Percentiles rank a stretch among this genome's conserved stretches.
Evolutionary conservation across 2,329 filamentous ascomycete genomes (phyloP).

Genomic region (Phialophora expanda): DNA sequence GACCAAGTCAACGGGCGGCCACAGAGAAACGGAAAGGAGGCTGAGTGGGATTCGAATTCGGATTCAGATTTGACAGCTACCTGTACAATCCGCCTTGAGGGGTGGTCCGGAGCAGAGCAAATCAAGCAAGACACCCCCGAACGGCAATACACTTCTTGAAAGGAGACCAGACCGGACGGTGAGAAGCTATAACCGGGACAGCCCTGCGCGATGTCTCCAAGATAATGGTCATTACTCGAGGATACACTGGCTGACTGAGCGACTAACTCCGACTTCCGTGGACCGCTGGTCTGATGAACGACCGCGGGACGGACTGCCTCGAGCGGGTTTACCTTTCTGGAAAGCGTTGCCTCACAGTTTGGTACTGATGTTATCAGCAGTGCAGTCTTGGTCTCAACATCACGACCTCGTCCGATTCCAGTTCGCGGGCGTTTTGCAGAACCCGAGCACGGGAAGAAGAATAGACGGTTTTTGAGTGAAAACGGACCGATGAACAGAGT

Average conservation of each 20-base stretch:
- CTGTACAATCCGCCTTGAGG: background rate
- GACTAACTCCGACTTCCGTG: background rate
- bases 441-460: background rate
- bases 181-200: background rate
- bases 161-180: background rate
- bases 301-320: background rate
- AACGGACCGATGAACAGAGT: background rate
- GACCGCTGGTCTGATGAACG: background rate
- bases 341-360: too few relatives aligned
- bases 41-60: background rate
- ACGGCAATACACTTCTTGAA: background rate
- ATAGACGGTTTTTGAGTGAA: background rate
- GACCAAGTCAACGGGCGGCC: background rate
- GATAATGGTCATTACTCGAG: background rate
- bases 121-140: background rate
- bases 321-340: background rate
- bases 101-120: background rate
- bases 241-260: background rate
- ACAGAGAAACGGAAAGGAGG: conserved; percentile 6
- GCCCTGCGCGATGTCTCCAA: background rate
- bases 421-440: background rate
- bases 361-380: too few relatives aligned
- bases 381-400: background rate
- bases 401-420: background rate
- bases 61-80: background rate